A percentile compares a stretch with the other conserved stretches of the same genome.
Conservation (phyloP, 164 flowering plant genomes). For the Magnolia sinica region DNA sequence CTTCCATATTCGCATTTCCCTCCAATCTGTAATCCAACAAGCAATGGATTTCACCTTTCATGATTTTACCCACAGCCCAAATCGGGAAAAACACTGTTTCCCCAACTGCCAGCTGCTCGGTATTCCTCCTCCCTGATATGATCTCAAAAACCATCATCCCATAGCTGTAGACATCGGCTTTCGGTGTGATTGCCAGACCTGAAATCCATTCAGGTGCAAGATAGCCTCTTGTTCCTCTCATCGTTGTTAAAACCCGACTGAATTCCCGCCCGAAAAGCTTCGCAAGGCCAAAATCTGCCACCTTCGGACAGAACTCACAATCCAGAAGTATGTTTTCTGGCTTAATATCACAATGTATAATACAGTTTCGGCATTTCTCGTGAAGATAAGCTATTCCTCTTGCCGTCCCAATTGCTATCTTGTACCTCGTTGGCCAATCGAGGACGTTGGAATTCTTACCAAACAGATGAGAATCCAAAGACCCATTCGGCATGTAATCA, state of each 20-base stretch:
- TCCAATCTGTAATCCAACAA: slow-evolving; percentile 5
- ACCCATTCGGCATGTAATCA: slow-evolving; percentile 52
- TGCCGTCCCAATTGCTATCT: too few relatives aligned
- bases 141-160: slow-evolving; percentile 14
- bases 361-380: background rate
- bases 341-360: slow-evolving; percentile 14
- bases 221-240: slow-evolving; percentile 14
- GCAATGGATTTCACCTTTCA: background rate
- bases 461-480: slow-evolving; percentile 36
- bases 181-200: slow-evolving; percentile 5
- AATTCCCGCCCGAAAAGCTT: slow-evolving; percentile 10
- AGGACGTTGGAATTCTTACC: background rate
- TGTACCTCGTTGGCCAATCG: slow-evolving; percentile 10
- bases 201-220: slow-evolving; percentile 17
- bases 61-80: background rate
- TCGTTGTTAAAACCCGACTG: slow-evolving; percentile 16
- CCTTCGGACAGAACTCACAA: background rate
- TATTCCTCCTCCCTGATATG: slow-evolving; percentile 14
- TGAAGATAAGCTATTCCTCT: too few relatives aligned
- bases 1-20: slow-evolving; percentile 1
- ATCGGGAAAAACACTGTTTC: background rate
- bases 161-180: slow-evolving; percentile 15
- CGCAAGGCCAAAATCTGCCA: slow-evolving; percentile 14
- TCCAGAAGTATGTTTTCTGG: slow-evolving; percentile 10
- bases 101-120: background rate